Base-by-base conservation (phyloP, 169 alveolate species). In the Plasmodium inui region DNA sequence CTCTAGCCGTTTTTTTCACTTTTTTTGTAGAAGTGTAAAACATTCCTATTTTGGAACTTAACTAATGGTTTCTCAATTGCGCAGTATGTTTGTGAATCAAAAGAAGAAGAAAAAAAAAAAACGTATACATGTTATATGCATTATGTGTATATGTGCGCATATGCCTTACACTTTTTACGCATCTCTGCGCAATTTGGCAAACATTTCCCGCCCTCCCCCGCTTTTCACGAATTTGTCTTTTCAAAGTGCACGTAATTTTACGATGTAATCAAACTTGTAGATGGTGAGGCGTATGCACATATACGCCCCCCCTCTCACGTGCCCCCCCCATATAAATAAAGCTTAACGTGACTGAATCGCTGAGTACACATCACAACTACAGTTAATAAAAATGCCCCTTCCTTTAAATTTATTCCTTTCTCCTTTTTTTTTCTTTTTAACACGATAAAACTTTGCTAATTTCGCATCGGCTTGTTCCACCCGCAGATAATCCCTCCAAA, bases 201-300 rank as follows among this genome's bases (percentile, higher is more conserved):
- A 79, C 19, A 37, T 79, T 79, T 79, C 44, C 5, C 8, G 32
- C 17, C 57, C 26, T 32, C 55, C 17, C 57, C 26, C 55, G 8
- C 30, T 32, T 26, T 82, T 19, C 41, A 55, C 61, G 34, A 50
- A 82, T 82, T 82, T 55, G 90, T 82, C 90, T 82, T 82, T 82
- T 82, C 37, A 82, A 82, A 57, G 53, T 30, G 9, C 61, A 17
- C 10, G 53, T 34, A n/a, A 79, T 39, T 79, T 79, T 6, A 9
- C 41, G 28, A 34, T 82, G 26, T 82, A 53, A 82, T 19, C 44
- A 22, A 82, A 30, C 26, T 82, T 55, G 81, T 39, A 8, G 71
- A 50, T 32, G 12, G 39, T 17, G 72, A 82, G 22, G 53, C 41
- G 12, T 82, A 67, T 67, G 76, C 76, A 67, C 76, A 67, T 67